Base-by-base conservation (phyloP, 202 grass and related monocot genomes). In the Cymbopogon flexuosus region DNA sequence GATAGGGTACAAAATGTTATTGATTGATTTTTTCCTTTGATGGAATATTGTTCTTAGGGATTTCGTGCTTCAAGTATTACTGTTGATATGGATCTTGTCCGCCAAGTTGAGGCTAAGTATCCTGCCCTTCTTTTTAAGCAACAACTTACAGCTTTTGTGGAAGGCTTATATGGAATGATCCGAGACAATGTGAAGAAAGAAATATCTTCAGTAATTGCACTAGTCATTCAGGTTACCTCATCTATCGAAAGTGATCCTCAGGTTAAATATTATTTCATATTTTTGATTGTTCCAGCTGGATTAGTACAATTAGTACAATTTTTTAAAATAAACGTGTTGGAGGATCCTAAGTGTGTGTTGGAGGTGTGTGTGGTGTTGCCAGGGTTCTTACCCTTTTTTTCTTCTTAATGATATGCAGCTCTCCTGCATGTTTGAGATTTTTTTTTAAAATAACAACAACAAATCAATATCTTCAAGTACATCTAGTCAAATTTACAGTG, bases 61-160 rank as follows among this genome's bases (percentile, higher is more conserved):
- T 95, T 98, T 27, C 92, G 92, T 45, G 83, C 88, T 76, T 98
- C 92, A 70, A 93, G 68, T 85, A 91, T 98, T 88, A 88, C 86
- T 83, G 87, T 94, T 80, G 92, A 95, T 84, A 85, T 94, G 84
- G 87, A 85, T 86, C 86, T 93, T n/a, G 86, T 91, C 13, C 92
- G 87, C 57, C 84, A 90, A 86, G 90, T 95, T 68, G 95, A 95
- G 77, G 95, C 88, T 57, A 98, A 98, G 79, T 92, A 98, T 80
- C 88, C 92, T 70, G 92, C 92, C 52, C 88, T 94, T 67, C 92
- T 98, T 84, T 94, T 98, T 64, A 98, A 98, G 88, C 92, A 98
- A 77, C 95, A 98, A 73, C 86, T 98, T 56, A 78, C 92, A 87
- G 92, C 88, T 84, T 93, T 93, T 84, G 90, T 91, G 57, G 95